phyloP scores from a whole-genome alignment of 148 eudicot species.

The Cornus florida region DNA sequence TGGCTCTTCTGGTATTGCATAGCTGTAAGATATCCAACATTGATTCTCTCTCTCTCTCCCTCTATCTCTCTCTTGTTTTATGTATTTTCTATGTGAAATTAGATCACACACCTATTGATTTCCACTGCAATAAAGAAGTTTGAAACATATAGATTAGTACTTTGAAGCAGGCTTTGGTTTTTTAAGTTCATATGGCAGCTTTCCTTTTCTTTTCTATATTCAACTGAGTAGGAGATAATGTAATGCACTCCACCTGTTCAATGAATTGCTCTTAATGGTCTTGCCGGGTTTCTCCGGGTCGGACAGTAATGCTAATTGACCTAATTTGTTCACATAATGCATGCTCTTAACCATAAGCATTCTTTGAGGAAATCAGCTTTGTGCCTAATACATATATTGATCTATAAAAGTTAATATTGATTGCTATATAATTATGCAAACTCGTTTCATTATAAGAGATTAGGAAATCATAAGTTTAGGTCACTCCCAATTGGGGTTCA shows the following conservation, averaged over 20 bases:
- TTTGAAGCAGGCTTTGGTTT: conserved; percentile 35
- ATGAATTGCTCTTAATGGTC: conserved; percentile 18
- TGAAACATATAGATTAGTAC: conserved; percentile 9
- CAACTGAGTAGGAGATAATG: conserved; percentile 25
- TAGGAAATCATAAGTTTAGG: not conserved
- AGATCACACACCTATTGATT: conserved; percentile 18
- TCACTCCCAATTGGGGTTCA: not conserved
- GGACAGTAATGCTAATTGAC: not conserved
- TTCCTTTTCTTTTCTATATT: conserved; percentile 15
- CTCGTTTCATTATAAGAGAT: not conserved
- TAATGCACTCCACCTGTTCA: conserved; percentile 19
- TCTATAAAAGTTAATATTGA: too few relatives aligned
- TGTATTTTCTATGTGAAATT: conserved; percentile 7
- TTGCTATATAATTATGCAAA: not conserved
- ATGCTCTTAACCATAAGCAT: too few relatives aligned
- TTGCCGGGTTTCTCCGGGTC: not conserved
- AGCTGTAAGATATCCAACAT: conserved; percentile 37
- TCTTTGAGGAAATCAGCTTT: not conserved
- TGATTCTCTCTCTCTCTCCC: conserved; percentile 24
- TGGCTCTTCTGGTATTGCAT: conserved; percentile 32
- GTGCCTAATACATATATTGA: not conserved
- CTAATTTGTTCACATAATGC: not conserved
- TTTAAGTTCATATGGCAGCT: conserved; percentile 28
- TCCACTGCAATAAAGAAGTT: not conserved
- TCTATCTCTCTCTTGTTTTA: not conserved